Base-by-base conservation (phyloP, 2,329 filamentous ascomycete genomes). In the Pezizomycotina sp. region DNA sequence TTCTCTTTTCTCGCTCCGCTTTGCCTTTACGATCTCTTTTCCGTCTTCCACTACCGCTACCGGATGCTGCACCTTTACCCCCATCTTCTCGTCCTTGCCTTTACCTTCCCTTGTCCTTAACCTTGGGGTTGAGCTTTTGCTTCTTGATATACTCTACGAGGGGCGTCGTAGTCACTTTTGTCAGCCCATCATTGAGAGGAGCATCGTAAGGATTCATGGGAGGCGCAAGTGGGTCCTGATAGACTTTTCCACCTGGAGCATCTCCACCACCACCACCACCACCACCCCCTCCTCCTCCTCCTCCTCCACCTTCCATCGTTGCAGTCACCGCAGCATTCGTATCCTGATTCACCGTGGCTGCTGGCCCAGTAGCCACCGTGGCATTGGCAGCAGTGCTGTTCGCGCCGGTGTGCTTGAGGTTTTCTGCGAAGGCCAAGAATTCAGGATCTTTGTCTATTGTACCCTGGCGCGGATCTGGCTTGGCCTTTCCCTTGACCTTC, bases 381-480 rank as follows among this genome's bases (percentile, higher is more conserved):
- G 69, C 52, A 8, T 65, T 60, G 6, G 60, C 60, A 3, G 43
- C 52, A 4, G 57, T 55, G 10, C 55, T 50, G n/a, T 70, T 65
- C 33, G 64, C 68, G 6, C 58, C 57, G 2, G 69, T 69, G 48
- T 91, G 82, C 1, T 84, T 91, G 29, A 95, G 66, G 35, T 71
- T 77, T 55, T 91, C 79, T 5, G 98, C 66, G 55, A 95, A 98
- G 16, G 75, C 73, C 62, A 93, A 91, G 51, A 93, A 98, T 50
- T 95, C 89, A 0, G 81, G 74, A 52, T 98, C 89, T 55, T 92
- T 83, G 51, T 98, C 89, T 48, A 98, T 95, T 3, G 83, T 92
- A 34, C 86, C 89, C 55, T 92, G 81, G 9, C 84, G 74, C 34
- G 74, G 72, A 61, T 98, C 89, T 35, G 72, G 70, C 21, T 82